Evolutionary conservation across 192 early-diverging fungal species (phyloP).

Genomic region (Coemansia nantahalensis): DNA sequence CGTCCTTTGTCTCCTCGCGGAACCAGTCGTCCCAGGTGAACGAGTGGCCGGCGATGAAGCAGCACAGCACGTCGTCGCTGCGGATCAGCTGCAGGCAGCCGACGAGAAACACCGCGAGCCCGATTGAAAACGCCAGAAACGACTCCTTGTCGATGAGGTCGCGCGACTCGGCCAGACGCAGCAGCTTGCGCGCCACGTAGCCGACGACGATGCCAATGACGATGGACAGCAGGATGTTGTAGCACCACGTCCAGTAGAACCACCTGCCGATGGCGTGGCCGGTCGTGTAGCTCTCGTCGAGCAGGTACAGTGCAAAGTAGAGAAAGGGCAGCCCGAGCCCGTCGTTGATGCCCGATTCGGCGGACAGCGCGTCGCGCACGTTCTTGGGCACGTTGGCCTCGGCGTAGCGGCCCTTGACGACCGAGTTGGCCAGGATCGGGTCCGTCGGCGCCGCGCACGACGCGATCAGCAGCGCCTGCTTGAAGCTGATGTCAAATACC

Average conservation of each 20-base stretch:
- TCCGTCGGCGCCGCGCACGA: conserved; percentile 91
- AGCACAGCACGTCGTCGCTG: conserved; percentile 72
- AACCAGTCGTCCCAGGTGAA: conserved; percentile 96
- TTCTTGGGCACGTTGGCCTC: conserved; percentile 85
- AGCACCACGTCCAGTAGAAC: conserved; percentile 77
- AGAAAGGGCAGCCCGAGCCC: conserved; percentile 84
- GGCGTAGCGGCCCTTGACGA: conserved; percentile 92
- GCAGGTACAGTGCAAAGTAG: conserved; percentile 69
- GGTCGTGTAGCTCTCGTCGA: conserved; percentile 50
- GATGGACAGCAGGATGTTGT: conserved; percentile 75
- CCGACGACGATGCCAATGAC: conserved; percentile 78
- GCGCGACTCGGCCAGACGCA: conserved; percentile 68
- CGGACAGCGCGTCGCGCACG: conserved; percentile 74
- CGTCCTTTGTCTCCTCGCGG: conserved; percentile 76
- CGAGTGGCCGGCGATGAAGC: conserved; percentile 73
- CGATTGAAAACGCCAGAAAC: conserved; percentile 81
- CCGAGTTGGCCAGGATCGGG: conserved; percentile 91
- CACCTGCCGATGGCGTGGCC: conserved; percentile 72
- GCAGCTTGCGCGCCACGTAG: conserved; percentile 62
- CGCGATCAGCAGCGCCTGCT: conserved; percentile 70
- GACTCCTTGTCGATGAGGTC: conserved; percentile 89
- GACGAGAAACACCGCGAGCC: conserved; percentile 68
- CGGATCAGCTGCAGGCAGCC: conserved; percentile 69
- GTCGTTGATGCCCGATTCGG: conserved; percentile 87
- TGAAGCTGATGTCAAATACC: conserved; percentile 50